phyloP scores from a whole-genome alignment of 2,329 filamentous ascomycete genomes.

The Paracoccidioides brasiliensis region DNA sequence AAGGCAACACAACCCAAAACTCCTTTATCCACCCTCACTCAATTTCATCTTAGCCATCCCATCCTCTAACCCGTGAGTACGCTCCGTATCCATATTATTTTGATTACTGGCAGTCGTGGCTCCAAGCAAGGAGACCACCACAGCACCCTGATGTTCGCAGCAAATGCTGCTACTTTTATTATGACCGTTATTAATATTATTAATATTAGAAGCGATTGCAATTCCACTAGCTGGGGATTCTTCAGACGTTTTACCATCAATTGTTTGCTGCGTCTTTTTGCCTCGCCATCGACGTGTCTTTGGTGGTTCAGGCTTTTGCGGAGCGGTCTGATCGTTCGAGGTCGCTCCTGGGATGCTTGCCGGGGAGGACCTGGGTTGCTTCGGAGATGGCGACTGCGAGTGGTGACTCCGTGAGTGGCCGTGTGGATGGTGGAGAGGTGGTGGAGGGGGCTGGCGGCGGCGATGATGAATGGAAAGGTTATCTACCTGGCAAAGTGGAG shows the following conservation, averaged over 20 bases:
- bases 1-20: background rate
- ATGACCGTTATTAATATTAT: background rate
- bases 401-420: background rate
- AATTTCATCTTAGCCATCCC: background rate
- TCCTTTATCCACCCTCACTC: background rate
- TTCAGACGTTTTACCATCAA: background rate
- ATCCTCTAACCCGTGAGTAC: background rate
- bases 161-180: background rate
- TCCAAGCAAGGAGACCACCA: background rate
- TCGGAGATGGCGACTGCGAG: background rate
- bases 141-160: background rate
- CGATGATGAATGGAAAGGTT: slow-evolving; percentile 9
- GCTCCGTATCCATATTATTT: background rate
- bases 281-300: slow-evolving; percentile 30
- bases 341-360: slow-evolving; percentile 3
- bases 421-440: slow-evolving; percentile 5
- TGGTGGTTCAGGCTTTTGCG: slow-evolving; percentile 26
- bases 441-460: slow-evolving; percentile 8
- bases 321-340: slow-evolving; percentile 13
- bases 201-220: too few species aligned
- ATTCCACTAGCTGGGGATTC: background rate
- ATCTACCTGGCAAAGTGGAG: slow-evolving; percentile 9
- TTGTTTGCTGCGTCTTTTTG: background rate
- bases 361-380: background rate
- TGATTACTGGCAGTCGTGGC: background rate